These are phyloP conservation scores for Talaromyces wortmannii DNA, from an alignment of 495 filamentous ascomycete species.

Conservation along the genomic window DNA sequence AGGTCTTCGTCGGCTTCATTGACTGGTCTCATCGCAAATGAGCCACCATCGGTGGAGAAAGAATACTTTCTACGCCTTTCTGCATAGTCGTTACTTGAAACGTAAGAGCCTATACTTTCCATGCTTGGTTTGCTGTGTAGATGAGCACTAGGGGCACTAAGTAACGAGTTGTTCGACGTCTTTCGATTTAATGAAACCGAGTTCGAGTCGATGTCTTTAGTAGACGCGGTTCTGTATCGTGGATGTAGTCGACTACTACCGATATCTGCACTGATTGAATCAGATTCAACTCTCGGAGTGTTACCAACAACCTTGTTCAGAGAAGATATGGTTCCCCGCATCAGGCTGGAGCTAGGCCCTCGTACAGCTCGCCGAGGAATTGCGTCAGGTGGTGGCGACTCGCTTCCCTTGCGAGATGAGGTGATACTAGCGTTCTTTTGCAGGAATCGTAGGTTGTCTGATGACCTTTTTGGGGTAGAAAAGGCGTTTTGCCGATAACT, in stretches of 20 bases:
- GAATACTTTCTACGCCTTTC: constrained; percentile 2
- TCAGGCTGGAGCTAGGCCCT: constrained; percentile 2
- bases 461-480: background rate
- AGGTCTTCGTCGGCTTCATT: constrained; percentile 54
- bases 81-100: background rate
- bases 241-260: background rate
- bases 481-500: background rate
- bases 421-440: background rate
- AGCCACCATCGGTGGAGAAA: constrained; percentile 4
- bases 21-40: constrained; percentile 18
- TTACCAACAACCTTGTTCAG: constrained; percentile 2
- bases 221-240: background rate
- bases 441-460: background rate
- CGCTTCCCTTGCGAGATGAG: background rate
- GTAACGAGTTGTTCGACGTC: background rate
- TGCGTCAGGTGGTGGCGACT: constrained; percentile 1
- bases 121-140: constrained; percentile 4
- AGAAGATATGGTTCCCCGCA: constrained; percentile 5
- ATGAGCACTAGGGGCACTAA: background rate
- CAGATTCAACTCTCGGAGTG: background rate
- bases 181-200: background rate
- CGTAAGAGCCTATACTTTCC: constrained; percentile 3
- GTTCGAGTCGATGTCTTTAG: constrained; percentile 1
- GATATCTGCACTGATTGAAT: background rate
- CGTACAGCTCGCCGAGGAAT: constrained; percentile 4